Base-by-base conservation (phyloP, 2,329 filamentous ascomycete species). In the Cercospora sp. region DNA sequence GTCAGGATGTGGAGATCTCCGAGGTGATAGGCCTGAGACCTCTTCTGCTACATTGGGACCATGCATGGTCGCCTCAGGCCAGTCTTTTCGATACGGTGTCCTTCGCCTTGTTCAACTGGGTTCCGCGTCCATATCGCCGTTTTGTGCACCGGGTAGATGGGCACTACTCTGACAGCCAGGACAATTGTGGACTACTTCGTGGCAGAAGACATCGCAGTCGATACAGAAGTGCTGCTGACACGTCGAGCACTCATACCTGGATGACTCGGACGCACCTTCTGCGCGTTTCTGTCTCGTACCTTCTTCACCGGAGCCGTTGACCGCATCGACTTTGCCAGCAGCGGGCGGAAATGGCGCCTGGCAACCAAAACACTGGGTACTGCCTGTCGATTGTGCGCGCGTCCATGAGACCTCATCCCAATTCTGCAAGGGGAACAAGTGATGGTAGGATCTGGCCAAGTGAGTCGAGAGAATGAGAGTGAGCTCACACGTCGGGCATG, bases 401-500 rank as follows among this genome's bases (percentile, higher is more conserved):
- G 86, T 80, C 95, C 95, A 99, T 0, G 91, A 85, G 0, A 99
- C 94, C 76, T 95, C 93, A 9, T 89, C 84, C 94, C 94, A 99
- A 77, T 96, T 97, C 33, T 90, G 86, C 23, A 99, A 83, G 0
- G 94, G 93, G 76, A 97, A 97, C 0, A 97, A 84, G 77, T 97
- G 93, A 78, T 97, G 93, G 76, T 97, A 97, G 0, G 92, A 95
- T n/a, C 93, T 86, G 4, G 93, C 94, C 67, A 97, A 83, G 81
- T 97, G 94, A 0, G 95, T 99, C 0, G 93, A 97, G 2, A 98
- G 86, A 70, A 99, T 96, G 39, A 99, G 87, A 0, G 94, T 98
- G 60, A 99, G 86, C 16, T 92, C 90, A 80, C 95, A 99, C 28
- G 90, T 89, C 0, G 95, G 94, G 77, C 95, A 99, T 77, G 96